Base-by-base conservation (phyloP, 352 stramenopile species). In the Globisporangium polare region DNA sequence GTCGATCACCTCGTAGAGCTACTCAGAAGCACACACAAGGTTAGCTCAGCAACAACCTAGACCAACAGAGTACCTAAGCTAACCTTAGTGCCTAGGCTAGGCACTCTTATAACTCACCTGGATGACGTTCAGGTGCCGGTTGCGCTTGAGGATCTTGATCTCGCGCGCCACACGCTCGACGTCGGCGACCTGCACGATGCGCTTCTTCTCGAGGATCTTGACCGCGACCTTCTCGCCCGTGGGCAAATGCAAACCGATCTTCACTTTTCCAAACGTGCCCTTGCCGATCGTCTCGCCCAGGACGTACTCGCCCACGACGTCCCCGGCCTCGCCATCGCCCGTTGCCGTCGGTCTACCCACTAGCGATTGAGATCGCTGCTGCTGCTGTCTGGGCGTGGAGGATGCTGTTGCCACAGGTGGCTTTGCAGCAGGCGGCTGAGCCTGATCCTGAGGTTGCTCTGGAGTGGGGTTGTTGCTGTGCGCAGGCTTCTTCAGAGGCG, bases 211-310 rank as follows among this genome's bases (percentile, higher is more conserved):
- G 27, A 98, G 68, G 29, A 98, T 90, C 68, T 98, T 98, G 47
- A 97, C 58, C 0, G 91, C 91, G 24, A 98, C 92, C 63, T 94
- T 95, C 67, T 98, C 92, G 29, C 87, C 88, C n/a, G 92, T 98
- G 20, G 88, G 61, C 33, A 92, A 64, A 56, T 98, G 91, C 29
- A 89, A 68, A 9, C 86, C 94, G 24, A 94, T 62, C 27, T 94
- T 96, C 24, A 98, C 94, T 66, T 97, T 96, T 24, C 94, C 94
- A 67, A 98, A 98, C 2, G 94, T 98, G 24, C 94, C 94, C 66
- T 98, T 89, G 27, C 94, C 94, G 58, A 98, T 87, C 18, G 90
- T 97, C 61, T 96, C 91, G 18, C 92, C 89, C 2, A 98, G 65
- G 2, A 94, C 73, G 63, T 97, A 98, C 49, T 97, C 75, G n/a